Conservation (phyloP, 345 rosid species). For the Alliaria petiolata region DNA sequence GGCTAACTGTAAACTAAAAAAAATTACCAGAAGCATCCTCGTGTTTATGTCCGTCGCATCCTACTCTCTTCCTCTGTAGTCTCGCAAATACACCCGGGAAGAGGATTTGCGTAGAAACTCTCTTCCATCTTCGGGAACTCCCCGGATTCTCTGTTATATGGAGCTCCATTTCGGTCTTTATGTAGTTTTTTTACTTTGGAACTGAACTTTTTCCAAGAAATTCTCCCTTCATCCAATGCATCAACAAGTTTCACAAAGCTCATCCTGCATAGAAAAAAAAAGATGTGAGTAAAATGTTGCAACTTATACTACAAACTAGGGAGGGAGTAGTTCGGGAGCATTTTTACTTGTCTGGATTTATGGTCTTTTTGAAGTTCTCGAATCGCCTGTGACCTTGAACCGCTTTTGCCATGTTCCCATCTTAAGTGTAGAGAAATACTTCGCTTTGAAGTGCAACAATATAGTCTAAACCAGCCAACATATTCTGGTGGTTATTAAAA, state of each 20-base stretch:
- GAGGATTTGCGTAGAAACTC: conserved; percentile 85
- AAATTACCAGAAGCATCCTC: conserved; percentile 17
- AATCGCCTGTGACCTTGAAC: conserved; percentile 92
- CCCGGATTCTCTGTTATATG: conserved; percentile 64
- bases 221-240: conserved; percentile 66
- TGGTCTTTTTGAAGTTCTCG: conserved; percentile 81
- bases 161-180: conserved; percentile 65
- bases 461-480: conserved; percentile 93
- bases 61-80: conserved; percentile 30
- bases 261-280: conserved; percentile 49
- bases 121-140: conserved; percentile 91
- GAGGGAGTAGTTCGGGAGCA: background rate
- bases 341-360: conserved; percentile 87
- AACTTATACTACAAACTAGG: background rate
- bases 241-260: conserved; percentile 80
- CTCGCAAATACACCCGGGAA: conserved; percentile 86
- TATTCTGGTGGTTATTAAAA: conserved; percentile 79
- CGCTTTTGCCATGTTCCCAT: conserved; percentile 99
- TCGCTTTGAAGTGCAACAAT: conserved; percentile 86
- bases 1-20: conserved; percentile 17
- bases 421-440: conserved; percentile 80
- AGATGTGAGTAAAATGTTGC: background rate
- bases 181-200: conserved; percentile 81
- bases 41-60: conserved; percentile 1
- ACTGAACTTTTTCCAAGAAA: conserved; percentile 84